phyloP scores from a whole-genome alignment of 108 stramenopile species.

The Aurantiochytrium sp. region DNA sequence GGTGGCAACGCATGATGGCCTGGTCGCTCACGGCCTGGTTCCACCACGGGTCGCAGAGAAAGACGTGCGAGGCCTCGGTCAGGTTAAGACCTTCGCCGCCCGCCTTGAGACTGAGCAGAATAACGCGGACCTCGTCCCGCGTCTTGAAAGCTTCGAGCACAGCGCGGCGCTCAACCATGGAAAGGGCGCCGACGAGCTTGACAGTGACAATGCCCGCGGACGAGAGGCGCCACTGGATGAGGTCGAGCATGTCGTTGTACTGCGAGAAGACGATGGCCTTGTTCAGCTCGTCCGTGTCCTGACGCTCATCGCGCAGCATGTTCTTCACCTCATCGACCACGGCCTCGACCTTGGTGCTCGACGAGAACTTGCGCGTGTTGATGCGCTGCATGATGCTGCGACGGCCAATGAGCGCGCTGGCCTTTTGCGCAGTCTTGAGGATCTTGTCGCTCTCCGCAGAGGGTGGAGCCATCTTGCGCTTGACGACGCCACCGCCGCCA shows the following conservation, averaged over 20 bases:
- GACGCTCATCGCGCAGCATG: slow-evolving; percentile 79
- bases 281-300: slow-evolving; percentile 42
- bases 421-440: slow-evolving; percentile 67
- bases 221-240: slow-evolving; percentile 31
- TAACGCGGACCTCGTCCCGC: slow-evolving; percentile 33
- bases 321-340: slow-evolving; percentile 77
- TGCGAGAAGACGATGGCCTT: slow-evolving; percentile 94
- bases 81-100: slow-evolving; percentile 59
- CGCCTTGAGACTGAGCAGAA: slow-evolving; percentile 49
- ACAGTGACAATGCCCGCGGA: slow-evolving; percentile 32
- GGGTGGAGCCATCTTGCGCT: background rate
- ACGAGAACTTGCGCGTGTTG: slow-evolving; percentile 85
- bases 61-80: slow-evolving; percentile 35
- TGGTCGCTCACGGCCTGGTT: slow-evolving; percentile 43
- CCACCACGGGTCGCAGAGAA: slow-evolving; percentile 58
- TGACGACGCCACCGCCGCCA: background rate
- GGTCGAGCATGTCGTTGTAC: slow-evolving; percentile 45
- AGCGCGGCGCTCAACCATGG: slow-evolving; percentile 28
- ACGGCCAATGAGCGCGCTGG: slow-evolving; percentile 65
- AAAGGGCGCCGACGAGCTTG: slow-evolving; percentile 42
- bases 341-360: slow-evolving; percentile 92
- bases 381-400: slow-evolving; percentile 83
- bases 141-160: slow-evolving; percentile 39
- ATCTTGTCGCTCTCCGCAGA: background rate
- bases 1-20: slow-evolving; percentile 62